Conservation (phyloP, 768 basidiomycete species). For the Suillus occidentalis region DNA sequence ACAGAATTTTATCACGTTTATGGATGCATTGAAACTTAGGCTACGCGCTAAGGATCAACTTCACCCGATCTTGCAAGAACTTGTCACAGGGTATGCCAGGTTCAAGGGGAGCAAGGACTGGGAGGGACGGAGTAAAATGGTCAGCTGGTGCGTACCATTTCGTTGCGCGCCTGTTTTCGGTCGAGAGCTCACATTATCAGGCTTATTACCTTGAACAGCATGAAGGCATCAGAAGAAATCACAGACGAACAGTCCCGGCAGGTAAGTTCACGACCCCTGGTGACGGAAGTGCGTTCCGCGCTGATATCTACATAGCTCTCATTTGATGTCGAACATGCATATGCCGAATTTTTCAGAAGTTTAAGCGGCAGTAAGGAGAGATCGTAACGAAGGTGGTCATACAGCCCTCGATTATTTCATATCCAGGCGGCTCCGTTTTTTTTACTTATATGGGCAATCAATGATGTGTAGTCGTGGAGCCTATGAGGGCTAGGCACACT, state of each 20-base stretch:
- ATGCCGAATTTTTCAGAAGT: conserved; percentile 89
- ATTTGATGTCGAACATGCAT: conserved; percentile 97
- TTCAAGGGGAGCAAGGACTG: conserved; percentile 96
- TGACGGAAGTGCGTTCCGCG: background rate
- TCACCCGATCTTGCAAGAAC: conserved; percentile 90
- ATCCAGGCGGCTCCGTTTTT: background rate
- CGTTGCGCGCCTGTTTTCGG: background rate
- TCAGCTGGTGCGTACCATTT: conserved; percentile 70
- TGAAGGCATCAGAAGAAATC: conserved; percentile 97
- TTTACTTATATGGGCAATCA: background rate
- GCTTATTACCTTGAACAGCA: conserved; percentile 94
- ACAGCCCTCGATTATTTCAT: background rate
- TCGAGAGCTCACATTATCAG: conserved; percentile 38
- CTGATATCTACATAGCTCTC: conserved; percentile 53
- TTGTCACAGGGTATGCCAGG: conserved; percentile 91
- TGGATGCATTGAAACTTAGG: conserved; percentile 93
- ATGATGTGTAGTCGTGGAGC: background rate
- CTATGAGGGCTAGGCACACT: background rate
- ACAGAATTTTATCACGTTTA: conserved; percentile 96
- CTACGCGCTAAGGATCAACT: conserved; percentile 97
- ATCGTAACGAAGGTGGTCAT: background rate
- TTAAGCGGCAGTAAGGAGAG: conserved; percentile 45
- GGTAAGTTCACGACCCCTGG: conserved; percentile 40
- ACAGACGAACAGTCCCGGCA: conserved; percentile 94
- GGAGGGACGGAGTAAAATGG: conserved; percentile 92